phyloP scores from a whole-genome alignment of 2,329 filamentous ascomycete genomes.

The Beauveria rudraprayagi region DNA sequence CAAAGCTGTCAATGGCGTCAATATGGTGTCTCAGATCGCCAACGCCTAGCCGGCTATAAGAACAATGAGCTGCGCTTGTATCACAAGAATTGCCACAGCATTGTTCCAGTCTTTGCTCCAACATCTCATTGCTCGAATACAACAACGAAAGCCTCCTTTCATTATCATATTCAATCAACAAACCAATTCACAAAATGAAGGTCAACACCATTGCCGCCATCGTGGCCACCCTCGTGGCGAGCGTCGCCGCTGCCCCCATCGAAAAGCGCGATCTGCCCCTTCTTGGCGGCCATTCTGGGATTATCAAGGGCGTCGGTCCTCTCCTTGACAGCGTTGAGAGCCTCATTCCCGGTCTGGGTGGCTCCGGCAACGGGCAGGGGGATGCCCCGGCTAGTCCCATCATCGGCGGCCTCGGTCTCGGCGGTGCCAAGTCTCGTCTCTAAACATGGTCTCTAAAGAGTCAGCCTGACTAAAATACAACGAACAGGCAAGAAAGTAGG shows the following conservation, averaged over 20 bases:
- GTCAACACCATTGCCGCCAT: conserved; percentile 1
- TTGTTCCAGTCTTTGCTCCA: not conserved
- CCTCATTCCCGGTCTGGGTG: not conserved
- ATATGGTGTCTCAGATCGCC: conserved; percentile 5
- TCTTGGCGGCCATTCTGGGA: conserved; percentile 4
- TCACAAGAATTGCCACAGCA: not conserved
- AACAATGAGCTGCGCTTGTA: not conserved
- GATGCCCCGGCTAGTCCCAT: not conserved
- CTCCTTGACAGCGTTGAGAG: conserved; percentile 5
- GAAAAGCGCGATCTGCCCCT: conserved; percentile 7
- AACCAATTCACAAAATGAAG: not conserved
- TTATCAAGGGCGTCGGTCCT: not conserved
- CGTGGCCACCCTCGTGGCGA: conserved; percentile 1
- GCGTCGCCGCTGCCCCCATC: conserved; percentile 1
- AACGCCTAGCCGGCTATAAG: not conserved
- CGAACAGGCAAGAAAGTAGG: not conserved
- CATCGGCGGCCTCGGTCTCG: not conserved
- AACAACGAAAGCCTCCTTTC: not conserved
- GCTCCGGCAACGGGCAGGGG: not conserved
- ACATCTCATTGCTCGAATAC: not conserved
- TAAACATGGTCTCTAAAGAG: not conserved
- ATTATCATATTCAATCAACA: not conserved
- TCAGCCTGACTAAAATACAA: no score
- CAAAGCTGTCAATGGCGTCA: conserved; percentile 6
- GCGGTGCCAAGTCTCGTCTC: not conserved